Evolutionary conservation across 306 rosid species (phyloP).

Genomic region (Cucurbita pepo): DNA sequence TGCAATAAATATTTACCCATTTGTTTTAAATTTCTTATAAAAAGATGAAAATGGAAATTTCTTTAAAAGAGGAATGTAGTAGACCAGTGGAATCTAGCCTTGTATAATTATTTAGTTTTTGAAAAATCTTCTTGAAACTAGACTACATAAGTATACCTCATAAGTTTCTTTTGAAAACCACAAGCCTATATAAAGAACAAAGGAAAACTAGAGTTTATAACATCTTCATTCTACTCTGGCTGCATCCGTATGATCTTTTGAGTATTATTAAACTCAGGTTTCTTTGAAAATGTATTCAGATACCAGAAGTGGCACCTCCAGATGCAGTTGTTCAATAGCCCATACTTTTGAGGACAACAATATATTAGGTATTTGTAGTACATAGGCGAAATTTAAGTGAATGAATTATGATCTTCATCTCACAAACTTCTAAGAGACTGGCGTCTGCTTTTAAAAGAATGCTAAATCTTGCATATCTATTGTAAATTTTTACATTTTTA

Average conservation of each 20-base stretch:
- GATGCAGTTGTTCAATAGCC: neutral
- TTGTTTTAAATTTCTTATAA: neutral
- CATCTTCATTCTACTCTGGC: neutral
- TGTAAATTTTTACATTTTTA: neutral
- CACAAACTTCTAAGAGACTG: neutral
- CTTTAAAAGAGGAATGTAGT: neutral
- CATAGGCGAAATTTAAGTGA: neutral
- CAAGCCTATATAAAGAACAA: neutral
- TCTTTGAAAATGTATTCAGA: neutral
- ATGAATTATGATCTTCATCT: neutral
- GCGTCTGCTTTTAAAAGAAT: neutral
- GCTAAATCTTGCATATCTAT: neutral
- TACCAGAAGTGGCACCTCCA: conserved; percentile 6
- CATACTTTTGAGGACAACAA: neutral
- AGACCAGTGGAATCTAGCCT: neutral
- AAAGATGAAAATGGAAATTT: neutral
- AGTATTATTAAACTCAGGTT: neutral
- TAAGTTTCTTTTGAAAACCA: neutral
- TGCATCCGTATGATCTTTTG: neutral
- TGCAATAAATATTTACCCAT: neutral
- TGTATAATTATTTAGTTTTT: neutral
- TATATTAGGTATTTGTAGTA: neutral
- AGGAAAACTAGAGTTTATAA: neutral
- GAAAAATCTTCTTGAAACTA: neutral
- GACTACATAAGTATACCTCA: neutral